Conservation (phyloP, 106 monocot genomes). For the Allium fistulosum region DNA sequence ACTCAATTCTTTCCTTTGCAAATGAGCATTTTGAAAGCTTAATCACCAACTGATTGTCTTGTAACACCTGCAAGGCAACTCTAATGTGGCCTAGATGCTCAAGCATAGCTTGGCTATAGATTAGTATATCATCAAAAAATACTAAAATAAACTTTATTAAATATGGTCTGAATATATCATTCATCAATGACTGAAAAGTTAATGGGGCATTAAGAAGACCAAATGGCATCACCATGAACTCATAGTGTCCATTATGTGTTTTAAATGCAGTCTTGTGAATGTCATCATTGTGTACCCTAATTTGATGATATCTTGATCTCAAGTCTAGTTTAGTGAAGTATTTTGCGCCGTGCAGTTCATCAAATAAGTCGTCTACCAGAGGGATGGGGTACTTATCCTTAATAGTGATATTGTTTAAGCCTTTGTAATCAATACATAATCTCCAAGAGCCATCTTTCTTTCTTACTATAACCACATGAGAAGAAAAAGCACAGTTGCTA, state of each 20-base stretch:
- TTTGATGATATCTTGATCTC: neutral
- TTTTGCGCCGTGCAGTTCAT: neutral
- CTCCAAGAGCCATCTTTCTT: neutral
- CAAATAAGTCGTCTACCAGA: neutral
- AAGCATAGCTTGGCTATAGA: neutral
- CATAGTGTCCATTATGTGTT: neutral
- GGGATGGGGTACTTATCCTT: neutral
- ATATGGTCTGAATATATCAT: no score
- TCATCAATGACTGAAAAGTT: neutral
- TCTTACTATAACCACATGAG: no score
- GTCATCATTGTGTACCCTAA: neutral
- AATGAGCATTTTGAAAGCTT: neutral
- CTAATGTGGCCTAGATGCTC: neutral
- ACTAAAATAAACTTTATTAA: no score
- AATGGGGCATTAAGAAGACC: neutral
- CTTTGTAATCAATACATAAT: neutral
- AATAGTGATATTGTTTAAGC: neutral
- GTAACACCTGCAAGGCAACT: neutral
- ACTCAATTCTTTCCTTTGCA: neutral
- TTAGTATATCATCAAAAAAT: no score
- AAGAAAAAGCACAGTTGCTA: no score
- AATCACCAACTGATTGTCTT: neutral
- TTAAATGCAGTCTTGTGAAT: neutral
- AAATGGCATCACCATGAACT: neutral
- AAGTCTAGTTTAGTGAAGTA: neutral